Conservation (phyloP, 2,329 filamentous ascomycete species). For the Venturia effusa region DNA sequence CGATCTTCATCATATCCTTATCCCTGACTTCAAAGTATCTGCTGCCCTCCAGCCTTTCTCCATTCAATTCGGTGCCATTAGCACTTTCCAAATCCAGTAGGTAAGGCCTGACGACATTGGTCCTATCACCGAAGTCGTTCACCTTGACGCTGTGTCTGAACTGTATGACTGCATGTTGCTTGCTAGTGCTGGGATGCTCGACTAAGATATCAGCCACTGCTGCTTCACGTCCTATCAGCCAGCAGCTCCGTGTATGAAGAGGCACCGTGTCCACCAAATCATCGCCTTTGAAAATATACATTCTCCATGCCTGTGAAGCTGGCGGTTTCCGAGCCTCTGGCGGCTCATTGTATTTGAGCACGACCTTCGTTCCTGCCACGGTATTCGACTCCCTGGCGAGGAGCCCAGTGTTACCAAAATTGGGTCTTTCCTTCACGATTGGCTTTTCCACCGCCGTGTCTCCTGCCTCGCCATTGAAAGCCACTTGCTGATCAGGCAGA, state of each 20-base stretch:
- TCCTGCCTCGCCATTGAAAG: slow-evolving; percentile 26
- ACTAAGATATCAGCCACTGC: slow-evolving; percentile 72
- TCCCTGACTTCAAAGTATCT: slow-evolving; percentile 78
- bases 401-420: slow-evolving; percentile 68
- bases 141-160: slow-evolving; percentile 59
- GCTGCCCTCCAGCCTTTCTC: slow-evolving; percentile 58
- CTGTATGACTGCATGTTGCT: slow-evolving; percentile 91
- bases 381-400: slow-evolving; percentile 84
- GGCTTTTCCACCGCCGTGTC: slow-evolving; percentile 23
- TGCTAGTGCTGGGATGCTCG: slow-evolving; percentile 86
- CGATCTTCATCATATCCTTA: slow-evolving; percentile 83
- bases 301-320: slow-evolving; percentile 66
- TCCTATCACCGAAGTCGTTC: slow-evolving; percentile 33
- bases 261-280: slow-evolving; percentile 75
- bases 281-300: slow-evolving; percentile 83
- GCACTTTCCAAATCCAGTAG: slow-evolving; percentile 88
- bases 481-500: slow-evolving; percentile 35
- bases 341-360: slow-evolving; percentile 94
- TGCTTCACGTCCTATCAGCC: slow-evolving; percentile 75
- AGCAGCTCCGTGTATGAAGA: slow-evolving; percentile 68
- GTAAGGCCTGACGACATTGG: slow-evolving; percentile 53
- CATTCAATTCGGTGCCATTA: slow-evolving; percentile 80
- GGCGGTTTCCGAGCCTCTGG: slow-evolving; percentile 83
- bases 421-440: slow-evolving; percentile 71
- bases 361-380: slow-evolving; percentile 62